Evolutionary conservation across 768 basidiomycete genomes (phyloP), one percentile per base, ranked within the genome.

Genomic region (Lanmaoa rubissima): DNA sequence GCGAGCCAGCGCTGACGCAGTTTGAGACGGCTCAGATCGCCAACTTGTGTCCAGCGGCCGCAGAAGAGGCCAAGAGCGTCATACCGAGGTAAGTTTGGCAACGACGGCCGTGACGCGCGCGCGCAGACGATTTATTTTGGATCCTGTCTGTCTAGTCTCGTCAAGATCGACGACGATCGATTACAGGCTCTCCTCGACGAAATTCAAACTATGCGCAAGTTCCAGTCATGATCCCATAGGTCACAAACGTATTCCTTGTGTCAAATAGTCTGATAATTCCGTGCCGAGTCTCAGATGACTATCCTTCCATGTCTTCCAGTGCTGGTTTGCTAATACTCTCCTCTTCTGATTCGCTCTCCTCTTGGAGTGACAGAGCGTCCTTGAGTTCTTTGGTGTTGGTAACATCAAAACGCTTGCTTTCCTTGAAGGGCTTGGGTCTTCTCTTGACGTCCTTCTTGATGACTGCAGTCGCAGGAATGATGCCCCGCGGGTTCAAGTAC

Each of bases 1-100:
- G 91, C 61, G 91, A 94, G 65, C 82, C 86, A 0, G 84, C 84
- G 3, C 69, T 96, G 39, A 92, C 92, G 2, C 90, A 91, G 65
- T 95, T 94, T 62, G 94, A 96, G 76, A 90, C 90, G 5, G 92
- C 93, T 3, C 94, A 96, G 68, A 90, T 96, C 51, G 92, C 92
- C 16, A 96, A 96, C 65, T 73, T 96, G 53, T 93, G 91, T 66
- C 94, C 94, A 14, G 90, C 86, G 40, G 85, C 86, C 56, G 82
- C 90, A 5, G 94, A 96, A 62, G 94, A 96, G 72, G 89, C 93
- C 28, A 95, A 94, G 76, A 93, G 93, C 65, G 81, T 94, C 51
- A 77, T 96, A 35, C 94, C 94, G 8, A 95, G 92, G 93, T 88
- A 75, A 8, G 63, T 47, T 24, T 14, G 16, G 6, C 3, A 9